Percentiles rank a stretch among this genome's conserved stretches.
phyloP scores from a whole-genome alignment of 2,329 filamentous ascomycete species.

The Trichoderma lentiforme region DNA sequence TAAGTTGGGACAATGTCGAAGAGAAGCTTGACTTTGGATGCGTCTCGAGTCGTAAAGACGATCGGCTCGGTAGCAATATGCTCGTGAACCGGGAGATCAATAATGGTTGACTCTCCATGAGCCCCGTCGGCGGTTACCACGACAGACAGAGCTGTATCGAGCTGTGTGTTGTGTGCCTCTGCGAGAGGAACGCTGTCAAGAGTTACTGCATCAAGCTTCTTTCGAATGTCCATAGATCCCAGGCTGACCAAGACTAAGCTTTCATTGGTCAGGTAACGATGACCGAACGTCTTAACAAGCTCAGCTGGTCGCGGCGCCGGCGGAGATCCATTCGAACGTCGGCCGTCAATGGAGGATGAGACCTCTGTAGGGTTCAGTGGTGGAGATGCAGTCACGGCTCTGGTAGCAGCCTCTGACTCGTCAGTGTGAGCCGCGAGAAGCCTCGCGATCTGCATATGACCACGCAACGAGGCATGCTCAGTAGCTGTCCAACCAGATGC shows the following conservation, averaged over 20 bases:
- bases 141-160: constrained; percentile 90
- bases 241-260: constrained; percentile 89
- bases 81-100: constrained; percentile 91
- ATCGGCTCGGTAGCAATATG: constrained; percentile 93
- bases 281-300: constrained; percentile 90
- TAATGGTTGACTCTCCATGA: constrained; percentile 78
- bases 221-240: constrained; percentile 91
- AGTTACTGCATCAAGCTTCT: constrained; percentile 73
- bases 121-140: constrained; percentile 85
- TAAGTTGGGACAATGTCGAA: constrained; percentile 98
- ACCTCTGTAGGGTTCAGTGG: constrained; percentile 39
- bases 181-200: constrained; percentile 84
- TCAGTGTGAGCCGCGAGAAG: constrained; percentile 56
- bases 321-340: constrained; percentile 52
- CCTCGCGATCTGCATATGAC: constrained; percentile 77
- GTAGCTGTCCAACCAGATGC: constrained; percentile 91
- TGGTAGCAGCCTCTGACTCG: constrained; percentile 30
- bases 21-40: constrained; percentile 77
- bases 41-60: constrained; percentile 76
- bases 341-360: constrained; percentile 61
- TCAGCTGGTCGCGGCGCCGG: constrained; percentile 57
- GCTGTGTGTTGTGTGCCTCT: constrained; percentile 85
- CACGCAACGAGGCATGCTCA: constrained; percentile 87
- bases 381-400: constrained; percentile 23
- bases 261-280: constrained; percentile 86